Percentiles rank a stretch among this genome's conserved stretches.
Evolutionary conservation across 176 grass and related monocot genomes (phyloP).

Genomic region (Musa troglodytarum): DNA sequence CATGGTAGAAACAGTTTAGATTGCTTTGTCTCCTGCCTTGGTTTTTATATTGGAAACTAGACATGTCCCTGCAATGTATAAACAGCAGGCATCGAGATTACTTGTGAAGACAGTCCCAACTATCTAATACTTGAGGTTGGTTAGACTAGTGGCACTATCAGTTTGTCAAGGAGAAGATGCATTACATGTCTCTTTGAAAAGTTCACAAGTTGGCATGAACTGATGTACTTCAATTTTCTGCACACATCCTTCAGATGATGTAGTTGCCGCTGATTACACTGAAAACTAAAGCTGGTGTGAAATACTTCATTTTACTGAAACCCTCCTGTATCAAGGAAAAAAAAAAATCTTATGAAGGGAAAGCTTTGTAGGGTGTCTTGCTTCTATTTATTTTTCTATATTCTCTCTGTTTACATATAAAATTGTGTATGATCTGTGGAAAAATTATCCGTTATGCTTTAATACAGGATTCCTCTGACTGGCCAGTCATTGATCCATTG

Average conservation of each 20-base stretch:
- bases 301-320: too few relatives aligned
- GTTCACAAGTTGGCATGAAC: not conserved
- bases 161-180: not conserved
- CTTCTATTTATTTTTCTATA: too few relatives aligned
- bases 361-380: too few relatives aligned
- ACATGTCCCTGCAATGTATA: too few relatives aligned
- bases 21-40: too few relatives aligned
- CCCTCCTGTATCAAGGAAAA: too few relatives aligned
- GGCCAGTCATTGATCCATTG: constrained; percentile 74
- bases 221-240: not conserved
- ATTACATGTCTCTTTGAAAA: not conserved
- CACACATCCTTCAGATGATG: too few relatives aligned
- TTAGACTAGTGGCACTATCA: not conserved
- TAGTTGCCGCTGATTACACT: too few relatives aligned
- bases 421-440: not conserved
- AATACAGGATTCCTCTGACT: constrained; percentile 55
- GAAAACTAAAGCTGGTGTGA: too few relatives aligned
- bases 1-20: not conserved
- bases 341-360: too few relatives aligned
- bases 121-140: not conserved
- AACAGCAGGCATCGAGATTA: not conserved
- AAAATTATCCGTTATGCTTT: not conserved
- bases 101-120: not conserved
- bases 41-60: too few relatives aligned
- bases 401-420: too few relatives aligned